Evolutionary conservation across 371 early-diverging fungal species (phyloP).

Genomic region (Rhizopus microsporus): DNA sequence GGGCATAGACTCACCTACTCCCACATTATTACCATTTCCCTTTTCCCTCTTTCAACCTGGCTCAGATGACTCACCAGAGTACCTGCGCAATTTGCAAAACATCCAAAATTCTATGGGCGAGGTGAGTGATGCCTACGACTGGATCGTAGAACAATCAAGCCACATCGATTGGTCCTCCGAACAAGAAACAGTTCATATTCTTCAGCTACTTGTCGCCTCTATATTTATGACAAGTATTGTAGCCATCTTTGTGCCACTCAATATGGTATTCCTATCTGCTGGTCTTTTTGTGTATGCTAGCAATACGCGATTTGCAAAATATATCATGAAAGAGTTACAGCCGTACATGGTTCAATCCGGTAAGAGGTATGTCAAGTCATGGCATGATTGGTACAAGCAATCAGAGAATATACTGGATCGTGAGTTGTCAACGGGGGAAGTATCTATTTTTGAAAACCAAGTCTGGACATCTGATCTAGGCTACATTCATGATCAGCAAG

Average conservation of each 20-base stretch:
- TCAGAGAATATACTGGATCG: slow-evolving; percentile 22
- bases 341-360: slow-evolving; percentile 23
- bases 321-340: slow-evolving; percentile 11
- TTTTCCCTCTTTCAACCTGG: slow-evolving; percentile 17
- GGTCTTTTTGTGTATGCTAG: slow-evolving; percentile 17
- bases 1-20: background rate
- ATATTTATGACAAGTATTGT: slow-evolving; percentile 10
- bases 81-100: slow-evolving; percentile 40
- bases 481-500: slow-evolving; percentile 17
- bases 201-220: slow-evolving; percentile 30
- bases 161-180: slow-evolving; percentile 44
- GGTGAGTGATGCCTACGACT: slow-evolving; percentile 39
- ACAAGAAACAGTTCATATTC: slow-evolving; percentile 25
- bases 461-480: slow-evolving; percentile 26
- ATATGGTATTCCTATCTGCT: slow-evolving; percentile 11
- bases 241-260: slow-evolving; percentile 13
- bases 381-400: slow-evolving; percentile 20
- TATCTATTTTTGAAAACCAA: slow-evolving; percentile 33
- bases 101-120: slow-evolving; percentile 51
- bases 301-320: slow-evolving; percentile 24
- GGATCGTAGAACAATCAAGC: slow-evolving; percentile 17
- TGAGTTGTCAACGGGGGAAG: slow-evolving; percentile 15
- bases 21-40: slow-evolving; percentile 11
- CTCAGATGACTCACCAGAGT: slow-evolving; percentile 42
- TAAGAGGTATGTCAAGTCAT: slow-evolving; percentile 5